A percentile compares a stretch with the other conserved stretches of the same genome.
Evolutionary conservation across 1,284 basidiomycete species (phyloP).

Genomic region (Schizophyllum commune): DNA sequence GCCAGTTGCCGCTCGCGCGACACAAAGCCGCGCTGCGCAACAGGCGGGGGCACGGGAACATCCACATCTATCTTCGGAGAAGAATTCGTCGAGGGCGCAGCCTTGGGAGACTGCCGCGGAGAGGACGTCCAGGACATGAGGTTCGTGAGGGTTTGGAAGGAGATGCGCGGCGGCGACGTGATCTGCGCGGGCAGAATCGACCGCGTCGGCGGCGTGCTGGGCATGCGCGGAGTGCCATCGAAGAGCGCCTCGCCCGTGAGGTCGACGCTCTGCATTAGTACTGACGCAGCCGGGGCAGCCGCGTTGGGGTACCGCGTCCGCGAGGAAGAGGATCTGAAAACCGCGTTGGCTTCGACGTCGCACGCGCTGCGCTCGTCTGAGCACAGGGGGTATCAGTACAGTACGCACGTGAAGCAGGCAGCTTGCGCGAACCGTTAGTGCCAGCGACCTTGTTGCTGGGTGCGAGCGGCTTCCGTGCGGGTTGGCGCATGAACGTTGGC

Average conservation of each 20-base stretch:
- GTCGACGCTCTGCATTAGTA: neutral
- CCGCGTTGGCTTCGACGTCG: constrained; percentile 1
- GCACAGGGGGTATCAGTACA: constrained; percentile 33
- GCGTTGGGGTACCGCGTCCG: neutral
- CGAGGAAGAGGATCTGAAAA: neutral
- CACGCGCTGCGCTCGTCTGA: constrained; percentile 2
- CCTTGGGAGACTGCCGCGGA: constrained; percentile 26
- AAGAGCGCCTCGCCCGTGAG: neutral
- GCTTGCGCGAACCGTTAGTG: constrained; percentile 52
- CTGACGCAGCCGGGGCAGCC: neutral
- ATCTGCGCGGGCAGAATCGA: constrained; percentile 29
- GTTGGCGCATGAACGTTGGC: constrained; percentile 47
- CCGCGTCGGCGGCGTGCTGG: neutral
- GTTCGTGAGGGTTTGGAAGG: constrained; percentile 44
- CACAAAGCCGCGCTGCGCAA: neutral
- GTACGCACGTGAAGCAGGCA: constrained; percentile 48
- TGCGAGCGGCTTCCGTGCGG: constrained; percentile 30
- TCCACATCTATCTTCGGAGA: constrained; percentile 15
- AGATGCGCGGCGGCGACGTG: constrained; percentile 42
- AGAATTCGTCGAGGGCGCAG: constrained; percentile 10
- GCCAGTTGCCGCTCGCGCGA: constrained; percentile 12
- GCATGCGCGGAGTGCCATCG: neutral
- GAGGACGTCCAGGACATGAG: constrained; percentile 51
- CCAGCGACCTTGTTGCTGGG: constrained; percentile 17
- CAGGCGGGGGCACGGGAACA: neutral